Percentiles rank a stretch among this genome's conserved stretches.
These are phyloP conservation scores for Cyclostephanos invisitatus DNA, from an alignment of 108 stramenopile species.

Conservation along the genomic window DNA sequence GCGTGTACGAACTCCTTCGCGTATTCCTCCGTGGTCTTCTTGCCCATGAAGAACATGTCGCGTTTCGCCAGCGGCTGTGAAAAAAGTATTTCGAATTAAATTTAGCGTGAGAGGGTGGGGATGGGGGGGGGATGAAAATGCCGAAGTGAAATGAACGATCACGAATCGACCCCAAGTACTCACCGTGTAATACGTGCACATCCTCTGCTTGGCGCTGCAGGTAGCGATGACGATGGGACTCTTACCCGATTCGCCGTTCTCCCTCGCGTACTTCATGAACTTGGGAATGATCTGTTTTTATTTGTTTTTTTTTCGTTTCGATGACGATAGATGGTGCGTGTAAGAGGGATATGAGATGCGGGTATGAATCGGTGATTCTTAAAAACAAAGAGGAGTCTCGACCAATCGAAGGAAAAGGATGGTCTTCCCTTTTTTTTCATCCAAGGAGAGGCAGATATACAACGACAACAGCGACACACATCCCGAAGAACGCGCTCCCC, in stretches of 20 bases:
- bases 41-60: conserved; percentile 64
- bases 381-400: background rate
- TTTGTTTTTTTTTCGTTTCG: background rate
- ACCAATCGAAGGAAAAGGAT: background rate
- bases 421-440: too few species aligned
- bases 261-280: conserved; percentile 56
- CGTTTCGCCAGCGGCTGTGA: conserved; percentile 53
- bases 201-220: conserved; percentile 62
- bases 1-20: conserved; percentile 13
- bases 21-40: conserved; percentile 36
- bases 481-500: too few species aligned
- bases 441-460: too few species aligned
- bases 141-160: background rate
- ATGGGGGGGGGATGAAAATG: background rate
- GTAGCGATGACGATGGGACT: conserved; percentile 59
- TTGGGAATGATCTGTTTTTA: conserved; percentile 62
- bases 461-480: too few species aligned
- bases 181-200: conserved; percentile 79
- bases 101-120: background rate
- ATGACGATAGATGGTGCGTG: background rate
- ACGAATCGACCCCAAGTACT: background rate
- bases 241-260: conserved; percentile 38
- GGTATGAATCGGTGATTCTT: background rate
- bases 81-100: background rate
- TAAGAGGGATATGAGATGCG: background rate